phyloP scores from a whole-genome alignment of 2,329 filamentous ascomycete species.

The Colletotrichum liaoningense region DNA sequence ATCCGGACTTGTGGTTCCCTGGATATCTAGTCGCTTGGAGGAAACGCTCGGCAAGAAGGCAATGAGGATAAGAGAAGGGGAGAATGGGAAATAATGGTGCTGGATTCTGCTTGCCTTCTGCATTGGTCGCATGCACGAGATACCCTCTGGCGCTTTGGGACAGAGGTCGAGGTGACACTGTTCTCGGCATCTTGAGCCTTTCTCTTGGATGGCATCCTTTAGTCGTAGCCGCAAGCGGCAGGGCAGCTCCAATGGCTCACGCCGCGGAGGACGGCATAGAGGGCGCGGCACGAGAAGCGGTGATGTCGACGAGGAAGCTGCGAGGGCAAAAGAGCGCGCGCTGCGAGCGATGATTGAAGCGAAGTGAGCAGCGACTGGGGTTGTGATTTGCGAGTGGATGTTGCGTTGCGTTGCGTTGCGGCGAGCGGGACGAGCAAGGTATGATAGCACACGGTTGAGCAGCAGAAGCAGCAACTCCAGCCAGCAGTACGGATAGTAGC shows the following conservation, averaged over 20 bases:
- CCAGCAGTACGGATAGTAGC: not conserved
- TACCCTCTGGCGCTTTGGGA: conserved; percentile 70
- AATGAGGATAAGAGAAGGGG: not conserved
- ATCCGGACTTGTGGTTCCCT: not conserved
- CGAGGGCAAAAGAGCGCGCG: conserved; percentile 2
- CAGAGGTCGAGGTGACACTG: conserved; percentile 39
- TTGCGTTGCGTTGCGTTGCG: not conserved
- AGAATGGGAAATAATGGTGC: not conserved
- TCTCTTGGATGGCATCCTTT: conserved; percentile 54
- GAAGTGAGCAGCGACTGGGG: not conserved
- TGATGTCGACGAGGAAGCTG: conserved; percentile 5
- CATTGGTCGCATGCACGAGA: conserved; percentile 78
- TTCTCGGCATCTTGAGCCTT: conserved; percentile 43
- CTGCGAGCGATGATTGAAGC: conserved; percentile 14
- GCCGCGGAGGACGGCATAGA: conserved; percentile 30
- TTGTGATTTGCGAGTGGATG: conserved; percentile 5
- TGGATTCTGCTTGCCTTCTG: conserved; percentile 48
- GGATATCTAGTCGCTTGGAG: not conserved
- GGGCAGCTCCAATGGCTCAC: conserved; percentile 31
- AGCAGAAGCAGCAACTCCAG: not conserved
- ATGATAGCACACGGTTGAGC: not conserved
- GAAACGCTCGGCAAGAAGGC: not conserved
- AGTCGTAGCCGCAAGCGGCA: conserved; percentile 27
- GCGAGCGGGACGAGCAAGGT: not conserved
- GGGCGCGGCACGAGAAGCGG: conserved; percentile 1